Conservation (phyloP, 768 basidiomycete genomes). For the Boletus huronensis region DNA sequence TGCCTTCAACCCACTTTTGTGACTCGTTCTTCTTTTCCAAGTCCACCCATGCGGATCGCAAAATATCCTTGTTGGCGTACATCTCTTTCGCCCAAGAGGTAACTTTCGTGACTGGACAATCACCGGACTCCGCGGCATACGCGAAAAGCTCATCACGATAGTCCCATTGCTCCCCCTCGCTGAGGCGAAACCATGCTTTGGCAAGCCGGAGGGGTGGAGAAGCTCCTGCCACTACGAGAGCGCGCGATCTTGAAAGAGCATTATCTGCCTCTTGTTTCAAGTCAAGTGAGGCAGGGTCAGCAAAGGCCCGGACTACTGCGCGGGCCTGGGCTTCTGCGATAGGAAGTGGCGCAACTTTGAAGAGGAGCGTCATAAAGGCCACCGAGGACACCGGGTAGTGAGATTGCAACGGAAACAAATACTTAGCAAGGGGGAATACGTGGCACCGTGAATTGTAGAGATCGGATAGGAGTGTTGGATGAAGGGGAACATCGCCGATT, state of each 20-base stretch:
- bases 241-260: slow-evolving; percentile 48
- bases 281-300: slow-evolving; percentile 49
- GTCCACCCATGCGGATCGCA: slow-evolving; percentile 57
- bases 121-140: slow-evolving; percentile 39
- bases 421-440: slow-evolving; percentile 68
- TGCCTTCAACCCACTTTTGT: slow-evolving; percentile 55
- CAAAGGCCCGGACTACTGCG: slow-evolving; percentile 55
- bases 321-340: slow-evolving; percentile 75
- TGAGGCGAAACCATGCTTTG: slow-evolving; percentile 55
- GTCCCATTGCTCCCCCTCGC: slow-evolving; percentile 54
- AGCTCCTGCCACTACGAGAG: slow-evolving; percentile 34
- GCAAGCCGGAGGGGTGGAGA: slow-evolving; percentile 41
- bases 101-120: slow-evolving; percentile 35
- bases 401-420: slow-evolving; percentile 61
- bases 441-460: slow-evolving; percentile 63
- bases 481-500: slow-evolving; percentile 38
- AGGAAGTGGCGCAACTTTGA: slow-evolving; percentile 67
- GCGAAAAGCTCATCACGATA: slow-evolving; percentile 61
- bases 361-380: slow-evolving; percentile 63
- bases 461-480: slow-evolving; percentile 46
- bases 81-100: slow-evolving; percentile 57
- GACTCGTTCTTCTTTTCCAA: slow-evolving; percentile 56
- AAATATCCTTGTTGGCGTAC: slow-evolving; percentile 43
- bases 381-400: slow-evolving; percentile 46
- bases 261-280: slow-evolving; percentile 42